These are phyloP conservation scores for Priceomyces medius DNA, from an alignment of 805 yeast species.

Conservation along the genomic window DNA sequence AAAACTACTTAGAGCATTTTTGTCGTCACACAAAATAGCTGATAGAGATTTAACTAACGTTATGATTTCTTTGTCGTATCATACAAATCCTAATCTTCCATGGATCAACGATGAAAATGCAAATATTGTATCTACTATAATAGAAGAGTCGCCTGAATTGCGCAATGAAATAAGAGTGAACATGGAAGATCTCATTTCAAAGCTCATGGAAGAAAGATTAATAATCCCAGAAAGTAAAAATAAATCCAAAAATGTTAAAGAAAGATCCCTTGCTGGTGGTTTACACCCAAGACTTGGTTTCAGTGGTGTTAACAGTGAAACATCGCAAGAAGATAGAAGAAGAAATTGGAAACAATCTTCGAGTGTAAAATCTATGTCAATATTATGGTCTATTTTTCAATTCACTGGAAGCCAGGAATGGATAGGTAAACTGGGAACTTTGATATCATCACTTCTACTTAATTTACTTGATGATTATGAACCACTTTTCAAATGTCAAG, in stretches of 20 bases:
- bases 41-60: background rate
- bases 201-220: background rate
- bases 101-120: slow-evolving; percentile 22
- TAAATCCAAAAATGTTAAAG: background rate
- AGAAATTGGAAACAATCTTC: slow-evolving; percentile 25
- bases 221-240: background rate
- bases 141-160: background rate
- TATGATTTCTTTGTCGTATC: slow-evolving; percentile 15
- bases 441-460: slow-evolving; percentile 30
- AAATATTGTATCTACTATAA: slow-evolving; percentile 4
- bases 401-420: slow-evolving; percentile 6
- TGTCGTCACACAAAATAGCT: background rate
- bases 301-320: slow-evolving; percentile 17
- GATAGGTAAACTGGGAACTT: slow-evolving; percentile 20
- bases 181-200: background rate
- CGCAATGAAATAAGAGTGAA: background rate
- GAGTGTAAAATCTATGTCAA: slow-evolving; percentile 24
- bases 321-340: slow-evolving; percentile 23
- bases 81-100: slow-evolving; percentile 29
- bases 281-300: slow-evolving; percentile 21
- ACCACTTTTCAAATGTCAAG: slow-evolving; percentile 26
- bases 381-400: slow-evolving; percentile 23
- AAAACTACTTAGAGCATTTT: slow-evolving; percentile 7
- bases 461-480: slow-evolving; percentile 36
- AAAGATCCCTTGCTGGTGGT: slow-evolving; percentile 6